Conservation (phyloP, 495 filamentous ascomycete genomes). For the Penicillium pancosmium region DNA sequence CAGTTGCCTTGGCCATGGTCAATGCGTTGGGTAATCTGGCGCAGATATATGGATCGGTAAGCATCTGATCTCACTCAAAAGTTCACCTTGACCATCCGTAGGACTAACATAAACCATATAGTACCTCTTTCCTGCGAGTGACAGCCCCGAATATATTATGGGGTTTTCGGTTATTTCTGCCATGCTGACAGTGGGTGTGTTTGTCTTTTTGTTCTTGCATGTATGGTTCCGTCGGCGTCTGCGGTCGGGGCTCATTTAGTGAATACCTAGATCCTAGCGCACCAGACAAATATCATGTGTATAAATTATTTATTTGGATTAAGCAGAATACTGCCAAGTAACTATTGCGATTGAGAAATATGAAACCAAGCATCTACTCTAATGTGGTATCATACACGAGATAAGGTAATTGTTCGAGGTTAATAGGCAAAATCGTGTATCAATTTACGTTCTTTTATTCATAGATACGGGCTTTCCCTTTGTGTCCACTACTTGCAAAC, state of each 20-base stretch:
- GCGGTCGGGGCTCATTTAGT: not conserved
- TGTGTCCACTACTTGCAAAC: no score
- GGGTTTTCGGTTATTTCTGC: slow-evolving; percentile 43
- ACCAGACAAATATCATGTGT: slow-evolving; percentile 1
- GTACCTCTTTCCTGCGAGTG: slow-evolving; percentile 37
- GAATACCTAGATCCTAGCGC: no score
- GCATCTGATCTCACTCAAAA: slow-evolving; percentile 1
- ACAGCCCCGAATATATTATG: slow-evolving; percentile 41
- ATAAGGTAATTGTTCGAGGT: no score
- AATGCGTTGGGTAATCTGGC: slow-evolving; percentile 54
- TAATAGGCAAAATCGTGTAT: no score
- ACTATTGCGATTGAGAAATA: no score
- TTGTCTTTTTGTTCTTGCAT: slow-evolving; percentile 32
- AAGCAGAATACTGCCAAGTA: no score
- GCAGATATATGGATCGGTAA: slow-evolving; percentile 50
- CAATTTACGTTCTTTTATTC: no score
- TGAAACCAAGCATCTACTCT: no score
- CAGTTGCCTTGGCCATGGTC: slow-evolving; percentile 49
- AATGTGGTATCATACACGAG: no score
- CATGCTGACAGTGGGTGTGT: slow-evolving; percentile 41
- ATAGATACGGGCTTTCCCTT: no score
- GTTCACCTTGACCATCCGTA: not conserved
- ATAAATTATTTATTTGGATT: no score
- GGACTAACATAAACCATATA: not conserved
- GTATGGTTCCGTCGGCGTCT: slow-evolving; percentile 26